Conservation (phyloP, 2,329 filamentous ascomycete species). For the Xylaria sp. region DNA sequence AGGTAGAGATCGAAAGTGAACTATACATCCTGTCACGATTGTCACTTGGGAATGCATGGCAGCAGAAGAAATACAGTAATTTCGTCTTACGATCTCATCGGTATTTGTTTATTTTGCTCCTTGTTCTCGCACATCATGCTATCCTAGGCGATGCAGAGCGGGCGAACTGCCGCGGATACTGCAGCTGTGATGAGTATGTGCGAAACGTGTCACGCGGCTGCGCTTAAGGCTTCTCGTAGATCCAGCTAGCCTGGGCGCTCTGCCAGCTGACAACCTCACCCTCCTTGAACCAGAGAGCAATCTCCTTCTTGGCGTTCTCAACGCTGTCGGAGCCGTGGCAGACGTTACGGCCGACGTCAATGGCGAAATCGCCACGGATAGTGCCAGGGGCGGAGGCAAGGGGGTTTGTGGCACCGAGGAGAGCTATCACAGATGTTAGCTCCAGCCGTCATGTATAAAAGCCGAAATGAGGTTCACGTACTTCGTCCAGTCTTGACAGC, state of each 20-base stretch:
- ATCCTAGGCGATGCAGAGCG: slow-evolving; percentile 3
- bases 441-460: background rate
- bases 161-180: slow-evolving; percentile 1
- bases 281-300: slow-evolving; percentile 96
- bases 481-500: slow-evolving; percentile 97
- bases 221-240: slow-evolving; percentile 87
- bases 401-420: slow-evolving; percentile 99
- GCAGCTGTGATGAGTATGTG: slow-evolving; percentile 13
- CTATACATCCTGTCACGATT: background rate
- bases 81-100: slow-evolving; percentile 38
- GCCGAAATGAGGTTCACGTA: slow-evolving; percentile 58
- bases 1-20: slow-evolving; percentile 5
- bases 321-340: slow-evolving; percentile 99
- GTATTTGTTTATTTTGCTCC: slow-evolving; percentile 31
- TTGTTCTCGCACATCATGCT: slow-evolving; percentile 36
- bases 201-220: slow-evolving; percentile 4
- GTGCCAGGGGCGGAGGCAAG: slow-evolving; percentile 93
- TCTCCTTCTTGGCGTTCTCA: slow-evolving; percentile 99
- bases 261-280: slow-evolving; percentile 88
- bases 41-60: slow-evolving; percentile 16
- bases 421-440: slow-evolving; percentile 59
- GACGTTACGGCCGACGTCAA: slow-evolving; percentile 95
- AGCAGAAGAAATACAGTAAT: slow-evolving; percentile 8
- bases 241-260: slow-evolving; percentile 85
- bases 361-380: slow-evolving; percentile 92